phyloP scores from a whole-genome alignment of 805 yeast species.

The Candida qinlingensis region DNA sequence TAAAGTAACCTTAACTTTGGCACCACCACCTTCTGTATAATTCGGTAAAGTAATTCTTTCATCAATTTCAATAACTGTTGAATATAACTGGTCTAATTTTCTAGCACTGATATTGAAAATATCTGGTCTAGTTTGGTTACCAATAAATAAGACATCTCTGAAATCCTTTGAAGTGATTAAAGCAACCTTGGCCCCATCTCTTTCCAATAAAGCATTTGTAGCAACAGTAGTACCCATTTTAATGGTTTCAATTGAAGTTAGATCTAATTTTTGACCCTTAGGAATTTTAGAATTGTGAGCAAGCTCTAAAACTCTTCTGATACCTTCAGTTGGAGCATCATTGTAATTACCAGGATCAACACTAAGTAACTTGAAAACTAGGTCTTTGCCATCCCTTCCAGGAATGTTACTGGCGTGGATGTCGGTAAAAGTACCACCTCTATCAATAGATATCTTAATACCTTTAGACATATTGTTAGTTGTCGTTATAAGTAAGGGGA shows the following conservation, averaged over 20 bases:
- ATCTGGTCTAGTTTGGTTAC: conserved; percentile 46
- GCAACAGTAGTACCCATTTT: conserved; percentile 47
- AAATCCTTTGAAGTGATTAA: conserved; percentile 45
- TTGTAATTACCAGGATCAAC: conserved; percentile 41
- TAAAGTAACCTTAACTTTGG: conserved; percentile 23
- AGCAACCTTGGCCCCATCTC: conserved; percentile 43
- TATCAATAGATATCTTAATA: conserved; percentile 11
- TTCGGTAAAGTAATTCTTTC: conserved; percentile 57
- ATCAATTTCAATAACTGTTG: conserved; percentile 39
- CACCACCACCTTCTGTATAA: conserved; percentile 42
- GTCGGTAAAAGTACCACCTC: conserved; percentile 43
- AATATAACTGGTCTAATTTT: conserved; percentile 40
- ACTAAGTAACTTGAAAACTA: conserved; percentile 39
- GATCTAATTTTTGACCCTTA: conserved; percentile 25
- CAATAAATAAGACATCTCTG: conserved; percentile 42
- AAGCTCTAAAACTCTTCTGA: conserved; percentile 37
- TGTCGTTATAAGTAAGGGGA: too few relatives aligned
- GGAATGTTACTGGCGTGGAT: conserved; percentile 34
- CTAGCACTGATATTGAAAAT: conserved; percentile 42
- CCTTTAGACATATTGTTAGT: too few relatives aligned
- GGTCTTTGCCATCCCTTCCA: conserved; percentile 11
- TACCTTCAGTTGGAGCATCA: conserved; percentile 47
- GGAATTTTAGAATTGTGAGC: conserved; percentile 31
- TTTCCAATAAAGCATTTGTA: conserved; percentile 45
- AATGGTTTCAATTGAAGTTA: conserved; percentile 35